Evolutionary conservation across 352 stramenopile species (phyloP).

Genomic region (Blastocystis sp.): DNA sequence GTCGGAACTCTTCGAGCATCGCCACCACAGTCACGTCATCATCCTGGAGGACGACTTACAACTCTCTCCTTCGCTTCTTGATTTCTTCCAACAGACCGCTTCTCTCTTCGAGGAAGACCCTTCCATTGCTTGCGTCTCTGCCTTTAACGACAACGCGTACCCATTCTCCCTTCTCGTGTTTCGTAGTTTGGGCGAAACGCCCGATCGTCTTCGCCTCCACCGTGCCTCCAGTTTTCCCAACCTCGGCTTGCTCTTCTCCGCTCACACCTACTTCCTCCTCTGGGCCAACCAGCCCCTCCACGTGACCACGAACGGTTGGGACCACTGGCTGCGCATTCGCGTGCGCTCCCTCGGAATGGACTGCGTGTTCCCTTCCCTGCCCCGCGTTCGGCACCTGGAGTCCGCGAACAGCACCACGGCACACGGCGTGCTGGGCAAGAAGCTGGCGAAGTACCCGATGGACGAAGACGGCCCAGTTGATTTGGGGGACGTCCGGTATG

Average conservation of each 20-base stretch:
- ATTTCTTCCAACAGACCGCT: conserved; percentile 26
- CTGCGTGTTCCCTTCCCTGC: conserved; percentile 23
- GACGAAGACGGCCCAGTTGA: background rate
- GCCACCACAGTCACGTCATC: conserved; percentile 20
- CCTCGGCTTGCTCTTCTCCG: conserved; percentile 15
- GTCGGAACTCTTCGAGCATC: conserved; percentile 20
- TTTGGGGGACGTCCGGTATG: conserved; percentile 39
- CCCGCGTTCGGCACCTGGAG: conserved; percentile 22
- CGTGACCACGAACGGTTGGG: conserved; percentile 50
- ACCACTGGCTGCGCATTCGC: conserved; percentile 59
- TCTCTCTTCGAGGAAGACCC: conserved; percentile 9
- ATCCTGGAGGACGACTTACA: conserved; percentile 51
- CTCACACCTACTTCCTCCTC: background rate
- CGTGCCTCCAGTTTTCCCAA: conserved; percentile 47
- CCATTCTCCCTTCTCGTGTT: background rate
- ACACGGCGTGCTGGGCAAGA: background rate
- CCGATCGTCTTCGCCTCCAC: background rate
- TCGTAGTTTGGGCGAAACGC: background rate
- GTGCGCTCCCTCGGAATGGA: conserved; percentile 29
- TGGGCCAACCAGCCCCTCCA: conserved; percentile 36
- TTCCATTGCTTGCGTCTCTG: conserved; percentile 24
- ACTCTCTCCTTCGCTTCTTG: conserved; percentile 37
- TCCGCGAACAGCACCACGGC: conserved; percentile 22
- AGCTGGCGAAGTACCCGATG: conserved; percentile 9
- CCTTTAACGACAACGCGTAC: conserved; percentile 51